Conservation (phyloP, 2,329 filamentous ascomycete species). For the Colletotrichum siamense region DNA sequence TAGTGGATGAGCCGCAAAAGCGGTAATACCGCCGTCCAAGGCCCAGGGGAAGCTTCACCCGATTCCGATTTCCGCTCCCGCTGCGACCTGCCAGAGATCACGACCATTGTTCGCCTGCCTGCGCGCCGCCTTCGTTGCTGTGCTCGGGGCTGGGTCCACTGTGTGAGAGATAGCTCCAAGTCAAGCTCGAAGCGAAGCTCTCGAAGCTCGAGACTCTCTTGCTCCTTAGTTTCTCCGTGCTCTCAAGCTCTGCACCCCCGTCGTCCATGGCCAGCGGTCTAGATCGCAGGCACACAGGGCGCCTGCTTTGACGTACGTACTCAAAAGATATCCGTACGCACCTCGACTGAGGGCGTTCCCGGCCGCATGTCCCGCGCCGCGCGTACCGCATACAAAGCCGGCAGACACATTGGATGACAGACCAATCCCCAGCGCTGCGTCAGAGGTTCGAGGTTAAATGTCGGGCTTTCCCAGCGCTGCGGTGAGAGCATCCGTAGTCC, state of each 20-base stretch:
- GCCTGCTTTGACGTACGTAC: not conserved
- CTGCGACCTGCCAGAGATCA: not conserved
- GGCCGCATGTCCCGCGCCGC: not conserved
- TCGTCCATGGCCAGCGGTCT: not conserved
- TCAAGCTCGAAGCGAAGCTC: not conserved
- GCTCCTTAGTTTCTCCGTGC: not conserved
- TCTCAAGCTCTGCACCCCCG: not conserved
- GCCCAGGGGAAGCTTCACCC: not conserved
- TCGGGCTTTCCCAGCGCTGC: not conserved
- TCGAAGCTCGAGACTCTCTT: not conserved
- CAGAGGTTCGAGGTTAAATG: not conserved
- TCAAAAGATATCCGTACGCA: not conserved
- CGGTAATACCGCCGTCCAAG: not conserved
- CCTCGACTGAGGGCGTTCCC: not conserved
- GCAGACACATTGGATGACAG: conserved; percentile 15
- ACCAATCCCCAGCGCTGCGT: not conserved
- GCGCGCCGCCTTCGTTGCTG: not conserved
- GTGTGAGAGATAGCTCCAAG: not conserved
- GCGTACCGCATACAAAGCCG: not conserved
- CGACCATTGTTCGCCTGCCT: not conserved
- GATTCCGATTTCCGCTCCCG: conserved; percentile 6
- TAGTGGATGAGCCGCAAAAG: not conserved
- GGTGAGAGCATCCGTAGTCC: not conserved
- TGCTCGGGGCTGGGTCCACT: not conserved
- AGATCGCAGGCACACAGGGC: not conserved